Evolutionary conservation across 352 stramenopile species (phyloP).

Genomic region (Phytophthora idaei): DNA sequence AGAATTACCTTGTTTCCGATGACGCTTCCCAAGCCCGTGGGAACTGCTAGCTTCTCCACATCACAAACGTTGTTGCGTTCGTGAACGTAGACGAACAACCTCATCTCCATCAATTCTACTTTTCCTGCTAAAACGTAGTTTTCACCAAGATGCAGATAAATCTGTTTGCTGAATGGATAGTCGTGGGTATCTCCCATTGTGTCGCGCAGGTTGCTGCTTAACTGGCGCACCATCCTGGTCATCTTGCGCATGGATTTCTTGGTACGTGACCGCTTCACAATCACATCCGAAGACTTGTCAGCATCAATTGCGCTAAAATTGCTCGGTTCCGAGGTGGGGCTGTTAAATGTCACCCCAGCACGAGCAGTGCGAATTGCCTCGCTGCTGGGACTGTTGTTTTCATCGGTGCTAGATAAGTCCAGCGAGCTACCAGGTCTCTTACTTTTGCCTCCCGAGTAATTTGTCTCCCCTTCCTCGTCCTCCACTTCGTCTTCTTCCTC

Average conservation of each 20-base stretch:
- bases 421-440: slow-evolving; percentile 8
- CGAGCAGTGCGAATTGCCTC: slow-evolving; percentile 18
- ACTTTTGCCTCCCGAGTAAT: slow-evolving; percentile 10
- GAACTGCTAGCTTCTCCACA: slow-evolving; percentile 73
- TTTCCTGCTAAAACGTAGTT: slow-evolving; percentile 65
- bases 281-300: slow-evolving; percentile 45
- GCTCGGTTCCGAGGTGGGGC: slow-evolving; percentile 13
- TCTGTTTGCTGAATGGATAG: slow-evolving; percentile 71
- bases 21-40: slow-evolving; percentile 79
- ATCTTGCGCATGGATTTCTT: slow-evolving; percentile 80
- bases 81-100: slow-evolving; percentile 77
- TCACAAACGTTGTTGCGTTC: slow-evolving; percentile 57
- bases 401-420: slow-evolving; percentile 18
- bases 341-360: slow-evolving; percentile 6
- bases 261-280: slow-evolving; percentile 64
- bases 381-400: slow-evolving; percentile 19
- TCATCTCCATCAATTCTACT: slow-evolving; percentile 85
- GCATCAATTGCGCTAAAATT: slow-evolving; percentile 3
- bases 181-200: slow-evolving; percentile 62
- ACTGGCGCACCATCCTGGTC: slow-evolving; percentile 60
- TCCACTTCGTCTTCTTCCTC: slow-evolving; percentile 43
- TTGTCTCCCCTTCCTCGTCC: slow-evolving; percentile 21
- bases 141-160: slow-evolving; percentile 66
- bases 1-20: slow-evolving; percentile 79
- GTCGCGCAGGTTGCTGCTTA: slow-evolving; percentile 72